Percentiles rank a stretch among this genome's conserved stretches.
Conservation (phyloP, 1,284 basidiomycete species). For the Rhodotorula mucilaginosa region DNA sequence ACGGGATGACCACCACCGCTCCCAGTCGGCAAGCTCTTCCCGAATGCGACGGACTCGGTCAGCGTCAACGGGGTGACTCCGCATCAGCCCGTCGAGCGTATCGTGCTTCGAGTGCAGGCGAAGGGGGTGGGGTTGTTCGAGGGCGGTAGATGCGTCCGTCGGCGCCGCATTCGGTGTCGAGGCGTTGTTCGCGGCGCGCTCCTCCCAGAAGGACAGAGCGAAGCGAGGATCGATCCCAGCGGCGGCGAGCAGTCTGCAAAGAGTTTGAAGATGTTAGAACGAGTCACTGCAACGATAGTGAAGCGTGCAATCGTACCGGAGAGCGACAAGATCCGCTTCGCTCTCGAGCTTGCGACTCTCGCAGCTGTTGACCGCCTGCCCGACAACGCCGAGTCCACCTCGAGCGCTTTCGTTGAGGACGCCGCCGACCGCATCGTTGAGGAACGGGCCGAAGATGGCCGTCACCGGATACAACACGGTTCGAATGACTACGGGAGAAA, state of each 20-base stretch:
- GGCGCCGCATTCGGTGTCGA: not conserved
- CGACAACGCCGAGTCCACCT: constrained; percentile 29
- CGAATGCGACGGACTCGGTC: constrained; percentile 37
- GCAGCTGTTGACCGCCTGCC: constrained; percentile 34
- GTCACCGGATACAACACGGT: constrained; percentile 43
- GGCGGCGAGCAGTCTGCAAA: constrained; percentile 36
- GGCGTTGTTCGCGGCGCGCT: constrained; percentile 12
- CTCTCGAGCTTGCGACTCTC: constrained; percentile 31
- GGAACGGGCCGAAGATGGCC: constrained; percentile 43
- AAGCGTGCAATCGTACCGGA: constrained; percentile 19
- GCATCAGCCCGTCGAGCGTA: constrained; percentile 22
- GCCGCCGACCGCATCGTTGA: constrained; percentile 42
- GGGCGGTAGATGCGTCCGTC: not conserved
- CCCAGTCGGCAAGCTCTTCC: constrained; percentile 42
- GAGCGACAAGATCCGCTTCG: constrained; percentile 39
- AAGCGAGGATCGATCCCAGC: constrained; percentile 43
- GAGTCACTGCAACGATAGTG: not conserved
- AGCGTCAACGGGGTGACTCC: constrained; percentile 40
- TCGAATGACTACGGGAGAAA: constrained; percentile 35
- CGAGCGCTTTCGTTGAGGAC: constrained; percentile 29
- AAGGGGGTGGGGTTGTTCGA: constrained; percentile 10
- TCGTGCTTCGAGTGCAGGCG: constrained; percentile 3
- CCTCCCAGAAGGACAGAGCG: constrained; percentile 42
- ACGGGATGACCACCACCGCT: constrained; percentile 27
- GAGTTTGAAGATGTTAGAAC: constrained; percentile 3